Evolutionary conservation across 768 basidiomycete species (phyloP).

Genomic region (Hypholoma sublateritium): DNA sequence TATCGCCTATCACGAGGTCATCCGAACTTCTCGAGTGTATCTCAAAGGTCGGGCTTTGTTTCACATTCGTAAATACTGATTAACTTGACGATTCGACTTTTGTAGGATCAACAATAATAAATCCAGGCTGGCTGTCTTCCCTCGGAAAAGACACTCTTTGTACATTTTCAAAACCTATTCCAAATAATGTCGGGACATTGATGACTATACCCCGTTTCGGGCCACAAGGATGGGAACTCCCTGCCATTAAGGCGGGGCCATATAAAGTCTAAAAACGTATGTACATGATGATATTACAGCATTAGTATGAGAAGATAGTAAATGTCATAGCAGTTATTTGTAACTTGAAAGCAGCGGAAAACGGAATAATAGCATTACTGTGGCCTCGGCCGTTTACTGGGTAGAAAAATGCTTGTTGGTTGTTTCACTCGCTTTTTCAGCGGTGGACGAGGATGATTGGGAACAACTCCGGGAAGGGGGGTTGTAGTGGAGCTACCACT

Average conservation of each 20-base stretch:
- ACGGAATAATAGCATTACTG: conserved; percentile 2
- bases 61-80: neutral
- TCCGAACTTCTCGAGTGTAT: conserved; percentile 73
- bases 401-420: conserved; percentile 56
- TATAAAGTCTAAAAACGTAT: neutral
- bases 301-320: neutral
- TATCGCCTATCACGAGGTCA: conserved; percentile 79
- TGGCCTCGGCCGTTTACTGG: conserved; percentile 43
- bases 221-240: conserved; percentile 84
- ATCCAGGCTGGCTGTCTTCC: conserved; percentile 83
- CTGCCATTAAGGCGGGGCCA: conserved; percentile 54
- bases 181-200: conserved; percentile 62
- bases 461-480: neutral
- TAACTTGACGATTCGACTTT: neutral
- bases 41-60: conserved; percentile 62
- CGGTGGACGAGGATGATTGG: conserved; percentile 14
- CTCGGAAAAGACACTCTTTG: conserved; percentile 82
- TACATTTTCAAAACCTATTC: conserved; percentile 84
- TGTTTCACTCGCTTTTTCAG: conserved; percentile 24
- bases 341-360: neutral
- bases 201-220: conserved; percentile 87
- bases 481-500: neutral
- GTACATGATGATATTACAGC: neutral
- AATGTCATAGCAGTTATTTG: conserved; percentile 1
- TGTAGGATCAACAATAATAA: conserved; percentile 78